phyloP scores from a whole-genome alignment of 192 early-diverging fungal genomes.

The Backusella westeae region DNA sequence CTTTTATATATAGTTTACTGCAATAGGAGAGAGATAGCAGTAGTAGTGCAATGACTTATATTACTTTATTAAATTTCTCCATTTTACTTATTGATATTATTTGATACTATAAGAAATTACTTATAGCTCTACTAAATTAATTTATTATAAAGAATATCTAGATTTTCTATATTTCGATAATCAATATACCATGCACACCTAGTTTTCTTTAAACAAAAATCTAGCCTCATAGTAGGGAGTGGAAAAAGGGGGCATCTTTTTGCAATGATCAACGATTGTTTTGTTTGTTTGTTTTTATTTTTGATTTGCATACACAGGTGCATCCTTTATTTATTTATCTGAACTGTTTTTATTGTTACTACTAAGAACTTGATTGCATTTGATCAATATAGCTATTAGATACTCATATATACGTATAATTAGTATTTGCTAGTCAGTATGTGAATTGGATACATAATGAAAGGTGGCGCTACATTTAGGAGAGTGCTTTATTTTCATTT shows the following conservation, averaged over 20 bases:
- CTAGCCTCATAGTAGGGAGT: background rate
- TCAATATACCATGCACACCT: background rate
- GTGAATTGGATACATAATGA: background rate
- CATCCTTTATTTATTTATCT: background rate
- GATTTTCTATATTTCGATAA: background rate
- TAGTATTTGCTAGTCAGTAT: background rate
- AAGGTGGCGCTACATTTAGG: background rate
- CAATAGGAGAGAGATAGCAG: background rate
- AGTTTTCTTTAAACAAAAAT: background rate
- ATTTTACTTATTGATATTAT: background rate
- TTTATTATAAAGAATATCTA: background rate
- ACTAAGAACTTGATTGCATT: background rate
- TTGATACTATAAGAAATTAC: background rate
- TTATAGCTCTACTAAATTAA: background rate
- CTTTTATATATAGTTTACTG: background rate
- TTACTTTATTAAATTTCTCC: background rate
- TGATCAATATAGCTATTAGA: background rate
- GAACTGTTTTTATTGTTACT: background rate
- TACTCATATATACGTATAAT: background rate
- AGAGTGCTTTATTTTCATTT: background rate
- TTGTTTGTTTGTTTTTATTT: background rate
- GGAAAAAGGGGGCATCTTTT: background rate
- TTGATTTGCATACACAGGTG: background rate
- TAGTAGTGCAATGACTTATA: background rate
- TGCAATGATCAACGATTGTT: background rate